Evolutionary conservation across 352 stramenopile species (phyloP).

Genomic region (Globisporangium paddicum): DNA sequence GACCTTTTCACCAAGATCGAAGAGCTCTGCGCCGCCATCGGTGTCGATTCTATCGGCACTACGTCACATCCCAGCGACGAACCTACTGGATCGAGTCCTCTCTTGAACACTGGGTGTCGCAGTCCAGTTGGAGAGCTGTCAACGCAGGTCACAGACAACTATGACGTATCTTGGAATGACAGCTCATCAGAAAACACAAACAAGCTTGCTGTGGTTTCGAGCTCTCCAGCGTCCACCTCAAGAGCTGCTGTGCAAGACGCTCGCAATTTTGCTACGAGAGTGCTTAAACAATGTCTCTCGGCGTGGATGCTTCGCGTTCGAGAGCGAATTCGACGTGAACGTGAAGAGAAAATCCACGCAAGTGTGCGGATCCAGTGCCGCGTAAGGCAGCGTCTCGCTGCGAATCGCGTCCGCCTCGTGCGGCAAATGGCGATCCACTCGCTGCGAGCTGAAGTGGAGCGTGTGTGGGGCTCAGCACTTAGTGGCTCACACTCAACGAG

Average conservation of each 20-base stretch:
- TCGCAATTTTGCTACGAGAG: not conserved
- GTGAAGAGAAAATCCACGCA: not conserved
- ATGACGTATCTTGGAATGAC: no score
- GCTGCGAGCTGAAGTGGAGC: not conserved
- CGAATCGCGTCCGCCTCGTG: not conserved
- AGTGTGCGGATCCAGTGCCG: not conserved
- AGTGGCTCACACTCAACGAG: not conserved
- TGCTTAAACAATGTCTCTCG: not conserved
- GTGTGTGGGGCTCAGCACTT: not conserved
- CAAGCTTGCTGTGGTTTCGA: no score
- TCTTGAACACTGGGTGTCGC: no score
- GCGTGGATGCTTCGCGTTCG: not conserved
- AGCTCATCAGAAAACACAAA: no score
- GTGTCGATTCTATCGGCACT: no score
- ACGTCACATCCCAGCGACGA: no score
- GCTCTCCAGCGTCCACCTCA: no score
- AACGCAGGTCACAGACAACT: no score
- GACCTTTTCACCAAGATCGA: no score
- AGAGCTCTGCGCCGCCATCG: no score
- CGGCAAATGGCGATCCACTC: not conserved
- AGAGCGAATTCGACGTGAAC: not conserved
- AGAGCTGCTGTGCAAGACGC: not conserved
- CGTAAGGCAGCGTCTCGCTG: not conserved
- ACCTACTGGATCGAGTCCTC: no score
- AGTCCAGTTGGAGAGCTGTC: no score